These are phyloP conservation scores for Phtheirospermum japonicum DNA, from an alignment of 257 asterid genomes.

Conservation along the genomic window DNA sequence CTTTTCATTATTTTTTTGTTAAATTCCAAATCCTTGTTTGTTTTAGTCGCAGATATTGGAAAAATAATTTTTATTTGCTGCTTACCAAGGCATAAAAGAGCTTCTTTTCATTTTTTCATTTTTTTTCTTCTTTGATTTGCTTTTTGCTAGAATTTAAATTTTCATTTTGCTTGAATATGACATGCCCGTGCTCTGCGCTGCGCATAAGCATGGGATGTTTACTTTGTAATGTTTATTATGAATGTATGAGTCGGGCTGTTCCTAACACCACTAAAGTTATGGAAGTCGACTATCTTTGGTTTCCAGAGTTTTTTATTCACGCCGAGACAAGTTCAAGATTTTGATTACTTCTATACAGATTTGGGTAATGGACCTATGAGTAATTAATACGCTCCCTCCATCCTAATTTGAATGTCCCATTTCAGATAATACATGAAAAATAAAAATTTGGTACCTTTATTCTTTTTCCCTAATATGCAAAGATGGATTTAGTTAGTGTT, in stretches of 20 bases:
- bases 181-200: no score
- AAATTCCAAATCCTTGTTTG: no score
- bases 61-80: neutral
- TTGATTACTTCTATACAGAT: neutral
- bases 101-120: neutral
- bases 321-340: neutral
- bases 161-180: neutral
- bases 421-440: neutral
- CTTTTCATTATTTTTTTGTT: neutral
- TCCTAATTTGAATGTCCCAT: neutral
- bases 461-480: neutral
- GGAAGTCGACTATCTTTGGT: constrained; percentile 1
- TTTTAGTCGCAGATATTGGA: no score
- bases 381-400: neutral
- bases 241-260: neutral
- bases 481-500: neutral
- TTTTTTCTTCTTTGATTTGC: constrained; percentile 2
- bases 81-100: constrained; percentile 12
- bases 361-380: neutral
- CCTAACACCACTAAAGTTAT: neutral
- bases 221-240: neutral
- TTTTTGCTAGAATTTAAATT: neutral
- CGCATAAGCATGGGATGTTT: neutral
- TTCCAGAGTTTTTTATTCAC: neutral
- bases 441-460: neutral